Evolutionary conservation across 2,329 filamentous ascomycete genomes (phyloP), one percentile per base, ranked within the genome.

Genomic region (Ophiostoma tasmaniense): DNA sequence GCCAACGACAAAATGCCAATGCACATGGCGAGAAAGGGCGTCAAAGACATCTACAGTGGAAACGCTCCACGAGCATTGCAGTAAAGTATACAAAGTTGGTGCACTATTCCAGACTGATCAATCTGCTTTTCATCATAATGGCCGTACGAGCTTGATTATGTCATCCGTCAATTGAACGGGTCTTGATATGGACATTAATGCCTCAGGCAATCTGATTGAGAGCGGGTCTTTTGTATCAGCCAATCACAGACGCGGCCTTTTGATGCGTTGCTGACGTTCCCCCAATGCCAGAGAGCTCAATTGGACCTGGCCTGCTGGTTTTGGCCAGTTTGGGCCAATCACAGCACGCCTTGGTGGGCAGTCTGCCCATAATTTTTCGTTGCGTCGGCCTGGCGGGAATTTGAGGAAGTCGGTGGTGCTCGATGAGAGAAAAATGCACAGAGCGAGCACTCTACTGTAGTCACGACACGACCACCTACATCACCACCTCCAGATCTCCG

Each of bases 361-460:
- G 17, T 33, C 25, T 59, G 64, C 52, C 25, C 68, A 66, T 64
- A 33, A 39, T 39, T 67, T 69, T 61, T 22, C 50, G 66, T 17
- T 67, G 52, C 37, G 30, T 72, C 72, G 72, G 72, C 64, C 69
- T 71, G 71, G 72, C 72, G 72, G 72, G 72, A 73, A 64, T 73
- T 73, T 73, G 72, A 73, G 72, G 72, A 73, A 72, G 42, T 14
- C 30, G 17, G 20, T 45, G 33, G 20, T 22, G 61, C 20, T 28
- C 22, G 55, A 61, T 6, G 25, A 61, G 55, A 25, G 13, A 55
- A 55, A 55, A 55, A 55, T n/a, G 17, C 11, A 7, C 6, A 5
- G 6, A 45, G 17, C 17, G 20, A 55, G 22, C 55, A 61, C 55
- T 30, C 17, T n/a, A n/a, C n/a, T 28, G 50, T n/a, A 17, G 3